A percentile compares a stretch with the other conserved stretches of the same genome.
Conservation (phyloP, 208 protist genomes). For the Novymonas esmeraldas region DNA sequence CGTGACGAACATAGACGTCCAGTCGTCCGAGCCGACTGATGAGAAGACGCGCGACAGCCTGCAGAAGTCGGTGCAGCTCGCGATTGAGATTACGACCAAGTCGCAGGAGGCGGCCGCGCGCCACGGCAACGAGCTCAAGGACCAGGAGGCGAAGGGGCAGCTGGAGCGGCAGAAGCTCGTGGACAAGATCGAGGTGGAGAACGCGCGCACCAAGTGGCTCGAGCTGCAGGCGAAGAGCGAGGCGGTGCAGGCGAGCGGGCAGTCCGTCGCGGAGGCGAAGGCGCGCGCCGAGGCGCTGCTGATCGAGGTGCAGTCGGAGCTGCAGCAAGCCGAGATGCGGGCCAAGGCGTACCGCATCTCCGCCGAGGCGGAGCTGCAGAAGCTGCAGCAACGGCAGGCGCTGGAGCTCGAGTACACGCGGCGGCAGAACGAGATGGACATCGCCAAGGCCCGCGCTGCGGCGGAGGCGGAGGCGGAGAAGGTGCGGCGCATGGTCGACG, state of each 20-base stretch:
- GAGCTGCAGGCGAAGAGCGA: slow-evolving; percentile 94
- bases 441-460: slow-evolving; percentile 73
- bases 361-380: slow-evolving; percentile 85
- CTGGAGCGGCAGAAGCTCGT: slow-evolving; percentile 93
- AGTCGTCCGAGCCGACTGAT: slow-evolving; percentile 94
- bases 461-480: slow-evolving; percentile 91
- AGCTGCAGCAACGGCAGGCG: slow-evolving; percentile 76
- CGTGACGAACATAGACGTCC: slow-evolving; percentile 96
- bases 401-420: slow-evolving; percentile 88
- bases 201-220: slow-evolving; percentile 76
- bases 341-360: slow-evolving; percentile 83
- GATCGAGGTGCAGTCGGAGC: slow-evolving; percentile 88
- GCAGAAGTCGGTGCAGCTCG: slow-evolving; percentile 97
- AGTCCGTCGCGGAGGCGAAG: slow-evolving; percentile 91
- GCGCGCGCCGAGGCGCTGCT: slow-evolving; percentile 89
- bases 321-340: slow-evolving; percentile 89
- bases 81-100: slow-evolving; percentile 98
- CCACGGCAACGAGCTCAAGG: slow-evolving; percentile 92
- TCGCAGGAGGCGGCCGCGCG: slow-evolving; percentile 94
- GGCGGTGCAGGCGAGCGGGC: slow-evolving; percentile 91
- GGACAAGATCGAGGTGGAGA: slow-evolving; percentile 90
- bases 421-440: slow-evolving; percentile 84
- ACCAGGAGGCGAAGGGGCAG: slow-evolving; percentile 91
- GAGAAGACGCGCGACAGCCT: slow-evolving; percentile 93
- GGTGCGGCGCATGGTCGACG: slow-evolving; percentile 85